These are phyloP conservation scores for Glutinoglossum americanum DNA, from an alignment of 495 filamentous ascomycete species.

Conservation along the genomic window DNA sequence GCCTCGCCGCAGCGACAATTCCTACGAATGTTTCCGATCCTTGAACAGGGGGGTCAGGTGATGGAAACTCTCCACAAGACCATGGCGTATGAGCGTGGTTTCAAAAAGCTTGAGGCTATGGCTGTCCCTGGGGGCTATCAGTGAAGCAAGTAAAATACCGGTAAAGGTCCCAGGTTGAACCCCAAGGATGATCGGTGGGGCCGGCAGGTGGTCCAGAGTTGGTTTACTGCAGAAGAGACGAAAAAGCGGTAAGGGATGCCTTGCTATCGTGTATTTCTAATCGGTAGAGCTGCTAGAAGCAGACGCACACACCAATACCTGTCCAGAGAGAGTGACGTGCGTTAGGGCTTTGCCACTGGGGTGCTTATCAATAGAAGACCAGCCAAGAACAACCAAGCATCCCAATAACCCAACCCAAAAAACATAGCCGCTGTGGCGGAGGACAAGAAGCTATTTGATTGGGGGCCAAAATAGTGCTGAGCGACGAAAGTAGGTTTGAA, in stretches of 20 bases:
- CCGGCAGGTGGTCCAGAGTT: not conserved
- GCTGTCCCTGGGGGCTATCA: not conserved
- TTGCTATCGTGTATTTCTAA: not conserved
- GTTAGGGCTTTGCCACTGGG: not conserved
- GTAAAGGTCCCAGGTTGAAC: not conserved
- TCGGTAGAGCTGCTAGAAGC: not conserved
- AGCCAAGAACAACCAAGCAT: not conserved
- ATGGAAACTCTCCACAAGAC: not conserved
- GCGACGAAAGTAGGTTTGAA: not conserved
- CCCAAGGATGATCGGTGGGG: not conserved
- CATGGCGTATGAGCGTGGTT: not conserved
- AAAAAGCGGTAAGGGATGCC: not conserved
- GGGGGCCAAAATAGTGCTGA: not conserved
- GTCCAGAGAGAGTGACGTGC: not conserved
- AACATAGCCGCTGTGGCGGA: not conserved
- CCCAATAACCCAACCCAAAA: not conserved
- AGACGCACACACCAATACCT: not conserved
- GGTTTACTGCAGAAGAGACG: not conserved
- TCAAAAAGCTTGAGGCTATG: not conserved
- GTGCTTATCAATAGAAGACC: not conserved
- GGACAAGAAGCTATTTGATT: not conserved
- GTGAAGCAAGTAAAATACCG: not conserved
- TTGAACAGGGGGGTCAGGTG: not conserved
- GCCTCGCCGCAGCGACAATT: not conserved
- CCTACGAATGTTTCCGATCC: not conserved